A percentile compares a stretch with the other conserved stretches of the same genome.
phyloP scores from a whole-genome alignment of 305 asterid species.

The Fraxinus sp. region DNA sequence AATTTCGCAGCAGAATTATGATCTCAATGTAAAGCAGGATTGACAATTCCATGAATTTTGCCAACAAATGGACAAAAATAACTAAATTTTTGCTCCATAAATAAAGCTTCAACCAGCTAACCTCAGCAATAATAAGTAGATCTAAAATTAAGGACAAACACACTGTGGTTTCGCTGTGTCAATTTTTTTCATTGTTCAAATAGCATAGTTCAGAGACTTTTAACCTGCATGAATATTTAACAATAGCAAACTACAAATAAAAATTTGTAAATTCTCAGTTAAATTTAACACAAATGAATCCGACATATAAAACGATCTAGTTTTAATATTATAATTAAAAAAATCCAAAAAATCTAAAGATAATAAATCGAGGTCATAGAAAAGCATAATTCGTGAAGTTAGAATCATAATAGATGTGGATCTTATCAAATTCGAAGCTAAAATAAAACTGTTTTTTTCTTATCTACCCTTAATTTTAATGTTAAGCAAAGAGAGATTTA shows the following conservation, averaged over 20 bases:
- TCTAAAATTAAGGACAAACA: not conserved
- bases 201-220: not conserved
- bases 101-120: conserved; percentile 6
- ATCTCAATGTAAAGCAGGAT: not conserved
- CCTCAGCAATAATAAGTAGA: conserved; percentile 1
- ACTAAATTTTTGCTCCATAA: not conserved
- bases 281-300: not conserved
- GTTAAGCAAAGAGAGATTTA: conserved; percentile 23
- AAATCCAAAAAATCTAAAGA: conserved; percentile 24
- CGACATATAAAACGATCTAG: not conserved
- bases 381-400: conserved; percentile 9
- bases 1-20: not conserved
- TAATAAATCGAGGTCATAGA: conserved; percentile 9
- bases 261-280: not conserved
- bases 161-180: not conserved
- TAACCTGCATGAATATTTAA: not conserved
- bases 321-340: not conserved
- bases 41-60: not conserved
- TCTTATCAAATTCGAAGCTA: conserved; percentile 15
- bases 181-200: conserved; percentile 1
- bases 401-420: conserved; percentile 18
- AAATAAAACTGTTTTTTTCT: not conserved
- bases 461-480: not conserved
- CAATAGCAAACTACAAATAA: not conserved
- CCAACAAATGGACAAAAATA: not conserved